Percentiles rank a stretch among this genome's conserved stretches.
Evolutionary conservation across 495 filamentous ascomycete genomes (phyloP).

Genomic region (Sporormia fimetaria): DNA sequence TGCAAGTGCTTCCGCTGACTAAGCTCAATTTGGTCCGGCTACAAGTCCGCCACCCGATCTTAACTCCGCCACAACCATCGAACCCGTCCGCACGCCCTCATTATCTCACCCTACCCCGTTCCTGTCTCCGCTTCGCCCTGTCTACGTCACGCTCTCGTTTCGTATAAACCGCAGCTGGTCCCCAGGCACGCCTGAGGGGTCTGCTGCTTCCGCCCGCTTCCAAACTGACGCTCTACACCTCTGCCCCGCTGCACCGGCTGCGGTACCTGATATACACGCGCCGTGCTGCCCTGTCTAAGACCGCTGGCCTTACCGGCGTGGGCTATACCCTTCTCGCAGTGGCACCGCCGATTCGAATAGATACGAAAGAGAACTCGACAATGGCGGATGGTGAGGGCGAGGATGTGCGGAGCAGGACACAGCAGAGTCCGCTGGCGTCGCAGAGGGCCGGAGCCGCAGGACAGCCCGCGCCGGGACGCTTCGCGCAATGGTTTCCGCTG

Average conservation of each 20-base stretch:
- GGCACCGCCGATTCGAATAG: slow-evolving; percentile 10
- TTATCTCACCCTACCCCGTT: background rate
- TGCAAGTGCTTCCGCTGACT: too few species aligned
- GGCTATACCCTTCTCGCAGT: slow-evolving; percentile 6
- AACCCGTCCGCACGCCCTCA: background rate
- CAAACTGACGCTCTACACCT: slow-evolving; percentile 20
- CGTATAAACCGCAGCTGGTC: slow-evolving; percentile 8
- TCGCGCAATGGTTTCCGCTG: slow-evolving; percentile 57
- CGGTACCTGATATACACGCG: slow-evolving; percentile 9
- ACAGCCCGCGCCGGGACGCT: slow-evolving; percentile 19
- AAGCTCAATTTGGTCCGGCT: too few species aligned
- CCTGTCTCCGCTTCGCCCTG: background rate
- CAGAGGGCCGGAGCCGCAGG: slow-evolving; percentile 38
- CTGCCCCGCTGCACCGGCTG: slow-evolving; percentile 24
- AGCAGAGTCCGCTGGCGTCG: slow-evolving; percentile 43
- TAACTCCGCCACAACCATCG: slow-evolving; percentile 1
- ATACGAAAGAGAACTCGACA: slow-evolving; percentile 14
- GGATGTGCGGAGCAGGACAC: slow-evolving; percentile 31
- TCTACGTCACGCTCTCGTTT: background rate
- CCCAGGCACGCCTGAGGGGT: slow-evolving; percentile 13
- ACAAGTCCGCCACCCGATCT: too few species aligned
- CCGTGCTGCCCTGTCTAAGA: slow-evolving; percentile 4
- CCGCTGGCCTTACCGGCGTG: slow-evolving; percentile 14
- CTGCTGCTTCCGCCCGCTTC: background rate
- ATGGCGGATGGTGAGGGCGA: slow-evolving; percentile 27